Base-by-base conservation (phyloP, 176 grass and related monocot species). In the Paspalum vaginatum region DNA sequence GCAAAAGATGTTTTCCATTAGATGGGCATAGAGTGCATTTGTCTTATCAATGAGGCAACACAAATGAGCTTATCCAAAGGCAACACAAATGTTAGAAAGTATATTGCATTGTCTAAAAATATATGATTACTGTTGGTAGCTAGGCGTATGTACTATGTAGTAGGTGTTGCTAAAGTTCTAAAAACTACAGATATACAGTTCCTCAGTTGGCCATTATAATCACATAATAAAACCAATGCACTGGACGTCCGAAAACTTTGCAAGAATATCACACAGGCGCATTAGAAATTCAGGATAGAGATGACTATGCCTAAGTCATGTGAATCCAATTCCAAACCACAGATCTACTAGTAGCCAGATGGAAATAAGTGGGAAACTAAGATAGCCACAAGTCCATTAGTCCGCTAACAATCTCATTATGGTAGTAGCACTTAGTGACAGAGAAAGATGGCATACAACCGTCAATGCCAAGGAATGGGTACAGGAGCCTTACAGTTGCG, bases 401-500 rank as follows among this genome's bases (percentile, higher is more conserved):
- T 58, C 48, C 22, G 32, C 45, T 3, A 79, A 55, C 11, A 57
- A 83, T 71, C 1, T 58, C 49, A 14, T 20, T 21, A 52, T 0
- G 8, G 42, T 17, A 68, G 4, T 22, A 61, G 1, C 11, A 60
- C 37, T 10, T 38, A n/a, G 70, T 65, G 17, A 75, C 12, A 83
- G 11, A 64, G 4, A 49, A 52, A 0, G 18, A 68, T 32, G 5
- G 22, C 7, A 32, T 38, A 45, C 20, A 52, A 50, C 27, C 18
- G 22, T 18, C 3, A 8, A 68, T 18, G 9, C 15, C 4, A 8
- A 61, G 2, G 21, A 87, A 76, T 7, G 45, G 22, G 13, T 15
- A 7, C 20, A 26, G 42, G 11, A 53, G 72, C 12, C 57, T 75
- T 87, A 90, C 88, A 56, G 46, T 68, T 46, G 73, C 12, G 47